Percentiles rank a stretch among this genome's conserved stretches.
These are phyloP conservation scores for Friedmanniomyces endolithicus DNA, from an alignment of 495 filamentous ascomycete species.

Conservation along the genomic window DNA sequence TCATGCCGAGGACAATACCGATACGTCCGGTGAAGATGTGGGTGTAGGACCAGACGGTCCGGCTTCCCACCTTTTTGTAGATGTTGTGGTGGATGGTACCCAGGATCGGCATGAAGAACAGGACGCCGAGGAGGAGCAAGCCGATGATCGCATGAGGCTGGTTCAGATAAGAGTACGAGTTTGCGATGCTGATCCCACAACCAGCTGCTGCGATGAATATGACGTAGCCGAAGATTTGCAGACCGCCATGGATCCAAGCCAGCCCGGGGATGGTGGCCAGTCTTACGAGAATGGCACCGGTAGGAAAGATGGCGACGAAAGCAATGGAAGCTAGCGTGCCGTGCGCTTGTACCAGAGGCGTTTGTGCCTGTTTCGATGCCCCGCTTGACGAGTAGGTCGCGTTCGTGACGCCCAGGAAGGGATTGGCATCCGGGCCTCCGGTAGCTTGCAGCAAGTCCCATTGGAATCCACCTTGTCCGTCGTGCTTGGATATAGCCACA, in stretches of 20 bases:
- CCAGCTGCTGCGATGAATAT: conserved; percentile 20
- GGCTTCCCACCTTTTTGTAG: conserved; percentile 25
- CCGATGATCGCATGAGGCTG: conserved; percentile 29
- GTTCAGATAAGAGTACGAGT: conserved; percentile 8
- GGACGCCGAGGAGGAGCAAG: conserved; percentile 25
- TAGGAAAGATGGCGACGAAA: conserved; percentile 24
- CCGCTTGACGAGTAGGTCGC: too few relatives aligned
- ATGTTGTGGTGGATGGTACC: conserved; percentile 26
- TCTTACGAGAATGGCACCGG: conserved; percentile 22
- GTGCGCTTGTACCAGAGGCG: conserved; percentile 13
- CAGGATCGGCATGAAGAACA: conserved; percentile 29
- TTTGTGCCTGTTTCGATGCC: neutral
- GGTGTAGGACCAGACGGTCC: conserved; percentile 25
- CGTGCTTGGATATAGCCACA: conserved; percentile 47
- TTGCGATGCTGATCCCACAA: conserved; percentile 18
- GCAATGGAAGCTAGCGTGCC: conserved; percentile 17
- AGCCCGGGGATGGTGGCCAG: conserved; percentile 6
- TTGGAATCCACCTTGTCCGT: conserved; percentile 37
- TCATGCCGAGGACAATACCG: conserved; percentile 24
- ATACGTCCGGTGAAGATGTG: conserved; percentile 27
- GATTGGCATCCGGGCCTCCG: conserved; percentile 46
- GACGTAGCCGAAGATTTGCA: conserved; percentile 19
- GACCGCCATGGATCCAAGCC: conserved; percentile 19
- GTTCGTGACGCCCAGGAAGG: conserved; percentile 35
- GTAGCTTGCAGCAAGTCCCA: conserved; percentile 47